A percentile compares a stretch with the other conserved stretches of the same genome.
phyloP scores from a whole-genome alignment of 768 basidiomycete genomes.

The Inosperma sp. region DNA sequence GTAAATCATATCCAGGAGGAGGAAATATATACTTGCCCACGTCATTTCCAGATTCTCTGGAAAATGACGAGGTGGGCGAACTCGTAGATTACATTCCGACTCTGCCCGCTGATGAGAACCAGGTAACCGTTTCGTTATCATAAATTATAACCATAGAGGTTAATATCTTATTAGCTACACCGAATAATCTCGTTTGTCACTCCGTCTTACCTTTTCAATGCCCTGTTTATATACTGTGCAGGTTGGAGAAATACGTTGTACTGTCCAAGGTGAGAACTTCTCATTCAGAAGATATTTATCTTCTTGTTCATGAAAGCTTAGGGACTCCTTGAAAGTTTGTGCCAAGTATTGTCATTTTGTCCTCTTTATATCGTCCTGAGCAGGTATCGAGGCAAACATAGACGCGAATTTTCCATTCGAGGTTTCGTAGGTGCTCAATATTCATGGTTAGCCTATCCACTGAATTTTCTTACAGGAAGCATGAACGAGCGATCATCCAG shows the following conservation, averaged over 20 bases:
- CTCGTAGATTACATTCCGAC: conserved; percentile 22
- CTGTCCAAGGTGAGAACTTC: conserved; percentile 32
- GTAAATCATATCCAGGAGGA: conserved; percentile 29
- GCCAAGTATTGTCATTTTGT: too few species aligned
- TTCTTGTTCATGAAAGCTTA: conserved; percentile 8
- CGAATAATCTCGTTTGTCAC: conserved; percentile 46
- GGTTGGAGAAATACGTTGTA: conserved; percentile 41
- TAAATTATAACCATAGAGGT: neutral
- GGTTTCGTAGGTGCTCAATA: conserved; percentile 31
- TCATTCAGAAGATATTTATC: conserved; percentile 9
- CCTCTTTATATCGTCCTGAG: neutral
- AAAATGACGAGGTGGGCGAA: conserved; percentile 4
- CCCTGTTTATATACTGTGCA: conserved; percentile 10
- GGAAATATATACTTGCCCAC: conserved; percentile 44
- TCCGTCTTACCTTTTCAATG: neutral
- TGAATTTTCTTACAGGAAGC: conserved; percentile 21
- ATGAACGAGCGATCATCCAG: conserved; percentile 52
- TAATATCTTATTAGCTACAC: conserved; percentile 39
- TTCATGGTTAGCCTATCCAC: neutral
- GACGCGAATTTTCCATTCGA: conserved; percentile 39
- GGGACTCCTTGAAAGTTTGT: too few species aligned
- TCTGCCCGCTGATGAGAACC: conserved; percentile 41
- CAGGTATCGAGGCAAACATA: conserved; percentile 44
- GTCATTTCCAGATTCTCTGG: conserved; percentile 35
- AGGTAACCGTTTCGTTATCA: conserved; percentile 30